Percentiles rank a stretch among this genome's conserved stretches.
Conservation (phyloP, 495 filamentous ascomycete species). For the Penicillium pancosmium region DNA sequence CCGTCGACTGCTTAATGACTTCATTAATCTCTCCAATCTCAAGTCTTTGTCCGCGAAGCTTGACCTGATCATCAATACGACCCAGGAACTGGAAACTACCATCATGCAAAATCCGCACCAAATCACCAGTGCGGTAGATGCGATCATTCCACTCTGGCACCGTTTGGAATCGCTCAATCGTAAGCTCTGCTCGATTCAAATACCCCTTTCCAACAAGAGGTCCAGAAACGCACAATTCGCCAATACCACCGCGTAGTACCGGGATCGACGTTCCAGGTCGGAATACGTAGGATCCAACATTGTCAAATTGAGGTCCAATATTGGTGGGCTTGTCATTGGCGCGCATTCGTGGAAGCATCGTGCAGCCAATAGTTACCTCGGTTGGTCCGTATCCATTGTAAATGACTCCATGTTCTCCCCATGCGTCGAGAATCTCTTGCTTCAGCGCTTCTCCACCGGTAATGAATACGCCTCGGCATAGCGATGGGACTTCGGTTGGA, state of each 20-base stretch:
- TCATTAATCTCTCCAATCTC: constrained; percentile 76
- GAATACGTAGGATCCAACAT: constrained; percentile 82
- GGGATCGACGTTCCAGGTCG: constrained; percentile 65
- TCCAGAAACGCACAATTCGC: constrained; percentile 86
- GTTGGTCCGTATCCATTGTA: constrained; percentile 75
- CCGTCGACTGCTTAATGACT: constrained; percentile 45
- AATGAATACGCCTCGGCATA: constrained; percentile 39
- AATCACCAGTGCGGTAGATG: constrained; percentile 54
- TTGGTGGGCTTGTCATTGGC: constrained; percentile 75
- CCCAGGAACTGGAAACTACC: constrained; percentile 66
- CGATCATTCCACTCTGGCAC: constrained; percentile 38
- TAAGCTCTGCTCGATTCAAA: constrained; percentile 68
- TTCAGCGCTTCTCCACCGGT: constrained; percentile 50
- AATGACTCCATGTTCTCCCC: constrained; percentile 43
- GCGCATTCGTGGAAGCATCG: constrained; percentile 69
- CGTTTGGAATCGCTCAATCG: constrained; percentile 40
- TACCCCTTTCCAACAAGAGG: constrained; percentile 88
- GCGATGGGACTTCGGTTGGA: constrained; percentile 36
- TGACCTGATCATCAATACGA: constrained; percentile 76
- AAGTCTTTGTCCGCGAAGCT: constrained; percentile 75
- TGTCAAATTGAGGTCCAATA: constrained; percentile 81
- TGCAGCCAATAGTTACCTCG: constrained; percentile 86
- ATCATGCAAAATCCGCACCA: constrained; percentile 49
- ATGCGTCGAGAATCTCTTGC: constrained; percentile 48
- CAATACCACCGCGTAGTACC: constrained; percentile 76